Evolutionary conservation across 176 grass and related monocot genomes (phyloP).

Genomic region (Paspalum vaginatum): DNA sequence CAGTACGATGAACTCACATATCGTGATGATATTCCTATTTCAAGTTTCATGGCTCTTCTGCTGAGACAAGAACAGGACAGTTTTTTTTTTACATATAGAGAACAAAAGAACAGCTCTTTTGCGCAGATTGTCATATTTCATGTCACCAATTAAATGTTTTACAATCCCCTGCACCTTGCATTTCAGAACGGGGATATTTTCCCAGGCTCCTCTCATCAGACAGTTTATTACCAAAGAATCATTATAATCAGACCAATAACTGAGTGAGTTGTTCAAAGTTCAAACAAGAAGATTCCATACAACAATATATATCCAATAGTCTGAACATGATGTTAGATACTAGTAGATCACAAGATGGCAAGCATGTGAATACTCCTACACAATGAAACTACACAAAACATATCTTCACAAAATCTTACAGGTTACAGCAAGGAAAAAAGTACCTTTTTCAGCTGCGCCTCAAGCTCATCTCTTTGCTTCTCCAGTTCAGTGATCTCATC

Average conservation of each 20-base stretch:
- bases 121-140: slow-evolving; percentile 22
- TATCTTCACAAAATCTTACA: slow-evolving; percentile 10
- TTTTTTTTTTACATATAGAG: slow-evolving; percentile 17
- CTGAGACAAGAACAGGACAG: background rate
- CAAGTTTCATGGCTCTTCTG: background rate
- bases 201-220: background rate
- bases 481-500: slow-evolving; percentile 81
- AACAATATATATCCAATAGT: slow-evolving; percentile 19
- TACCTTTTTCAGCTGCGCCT: slow-evolving; percentile 90
- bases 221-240: slow-evolving; percentile 14
- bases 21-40: slow-evolving; percentile 25
- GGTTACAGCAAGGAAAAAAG: slow-evolving; percentile 6
- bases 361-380: background rate
- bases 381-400: slow-evolving; percentile 5
- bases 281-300: slow-evolving; percentile 11
- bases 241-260: slow-evolving; percentile 19
- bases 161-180: background rate
- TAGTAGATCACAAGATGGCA: background rate
- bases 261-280: background rate
- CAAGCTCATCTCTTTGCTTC: slow-evolving; percentile 87
- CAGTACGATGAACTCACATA: background rate
- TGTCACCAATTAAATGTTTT: background rate
- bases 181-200: slow-evolving; percentile 14
- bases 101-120: slow-evolving; percentile 25
- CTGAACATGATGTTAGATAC: slow-evolving; percentile 18